phyloP scores from a whole-genome alignment of 306 rosid species.

The Ammopiptanthus mongolicus region DNA sequence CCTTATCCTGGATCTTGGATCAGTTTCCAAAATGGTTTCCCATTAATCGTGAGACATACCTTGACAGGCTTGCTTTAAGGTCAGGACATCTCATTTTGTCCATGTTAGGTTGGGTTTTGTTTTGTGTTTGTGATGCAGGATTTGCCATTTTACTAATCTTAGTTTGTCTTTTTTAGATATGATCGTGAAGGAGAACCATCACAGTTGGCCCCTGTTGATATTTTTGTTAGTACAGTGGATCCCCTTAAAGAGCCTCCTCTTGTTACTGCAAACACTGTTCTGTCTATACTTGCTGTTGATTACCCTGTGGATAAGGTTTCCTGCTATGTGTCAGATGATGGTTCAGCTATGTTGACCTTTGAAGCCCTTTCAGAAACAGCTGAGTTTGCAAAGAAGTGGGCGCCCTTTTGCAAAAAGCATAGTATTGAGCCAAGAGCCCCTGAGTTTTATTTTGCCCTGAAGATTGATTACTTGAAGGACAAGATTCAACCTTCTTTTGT shows the following conservation, averaged over 20 bases:
- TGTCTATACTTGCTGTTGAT: slow-evolving; percentile 95
- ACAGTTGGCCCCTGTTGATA: slow-evolving; percentile 85
- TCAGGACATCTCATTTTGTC: slow-evolving; percentile 22
- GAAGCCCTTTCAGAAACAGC: slow-evolving; percentile 98
- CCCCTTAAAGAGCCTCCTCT: slow-evolving; percentile 99
- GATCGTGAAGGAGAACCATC: slow-evolving; percentile 98
- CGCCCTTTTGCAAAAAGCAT: slow-evolving; percentile 95
- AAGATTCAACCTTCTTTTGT: slow-evolving; percentile 97
- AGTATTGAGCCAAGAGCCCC: slow-evolving; percentile 97
- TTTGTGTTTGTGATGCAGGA: neutral
- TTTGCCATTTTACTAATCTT: slow-evolving; percentile 17
- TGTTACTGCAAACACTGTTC: slow-evolving; percentile 91
- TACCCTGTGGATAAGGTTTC: slow-evolving; percentile 98
- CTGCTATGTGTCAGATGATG: slow-evolving; percentile 98
- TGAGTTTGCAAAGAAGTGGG: slow-evolving; percentile 97
- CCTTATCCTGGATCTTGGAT: slow-evolving; percentile 93
- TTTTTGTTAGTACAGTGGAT: slow-evolving; percentile 98
- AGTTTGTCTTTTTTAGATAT: slow-evolving; percentile 46
- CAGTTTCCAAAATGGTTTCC: slow-evolving; percentile 99
- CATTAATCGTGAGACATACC: slow-evolving; percentile 89
- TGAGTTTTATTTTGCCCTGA: slow-evolving; percentile 88
- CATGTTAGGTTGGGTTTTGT: neutral
- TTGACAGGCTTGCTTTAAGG: slow-evolving; percentile 89
- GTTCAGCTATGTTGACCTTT: slow-evolving; percentile 98
- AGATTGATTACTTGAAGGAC: slow-evolving; percentile 97